Base-by-base conservation (phyloP, 2,329 filamentous ascomycete genomes). In the Chaetomium globosum region DNA sequence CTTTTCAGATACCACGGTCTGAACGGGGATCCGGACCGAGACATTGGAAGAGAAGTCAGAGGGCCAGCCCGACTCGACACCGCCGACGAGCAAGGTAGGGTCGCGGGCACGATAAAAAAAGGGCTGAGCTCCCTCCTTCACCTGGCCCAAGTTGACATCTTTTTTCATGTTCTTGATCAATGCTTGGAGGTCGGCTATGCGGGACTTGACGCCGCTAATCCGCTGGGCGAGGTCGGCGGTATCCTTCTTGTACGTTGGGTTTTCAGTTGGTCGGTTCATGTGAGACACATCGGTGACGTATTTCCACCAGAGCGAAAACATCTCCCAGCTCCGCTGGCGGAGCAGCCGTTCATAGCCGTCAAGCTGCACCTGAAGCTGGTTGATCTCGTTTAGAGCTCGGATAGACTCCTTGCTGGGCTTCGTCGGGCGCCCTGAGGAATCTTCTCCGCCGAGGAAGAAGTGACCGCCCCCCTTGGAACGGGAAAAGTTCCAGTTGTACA, bases 291-390 rank as follows among this genome's bases (percentile, higher is more conserved):
- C 52, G 9, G 16, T 55, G 13, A 49, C 51, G 21, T 43, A 79
- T 58, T 77, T 75, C 78, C 78, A 81, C 78, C 78, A 81, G 2
- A 68, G n/a, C 0, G 77, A 71, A 63, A 81, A 81, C 68, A 80
- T 69, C 12, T 78, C 72, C 79, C 79, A 81, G 33, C 73, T 74
- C 19, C 70, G 53, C 12, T 66, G 54, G 8, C 71, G 69, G 13
- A 23, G 59, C 28, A 64, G 66, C 0, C 52, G 28, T n/a, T 55
- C 52, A 10, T 30, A 55, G 2, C 68, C 63, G 26, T 77, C 75
- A 0, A 72, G 63, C 7, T 70, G 65, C 1, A 21, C 8, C 65
- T 76, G 72, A 19, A 55, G 28, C 52, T 33, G 0, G 10, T 55
- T 55, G 1, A 49, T 59, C 28, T 72, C 59, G 51, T 75, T 75